Evolutionary conservation across 441 rosid species (phyloP).

Genomic region (Mallotus repandus): DNA sequence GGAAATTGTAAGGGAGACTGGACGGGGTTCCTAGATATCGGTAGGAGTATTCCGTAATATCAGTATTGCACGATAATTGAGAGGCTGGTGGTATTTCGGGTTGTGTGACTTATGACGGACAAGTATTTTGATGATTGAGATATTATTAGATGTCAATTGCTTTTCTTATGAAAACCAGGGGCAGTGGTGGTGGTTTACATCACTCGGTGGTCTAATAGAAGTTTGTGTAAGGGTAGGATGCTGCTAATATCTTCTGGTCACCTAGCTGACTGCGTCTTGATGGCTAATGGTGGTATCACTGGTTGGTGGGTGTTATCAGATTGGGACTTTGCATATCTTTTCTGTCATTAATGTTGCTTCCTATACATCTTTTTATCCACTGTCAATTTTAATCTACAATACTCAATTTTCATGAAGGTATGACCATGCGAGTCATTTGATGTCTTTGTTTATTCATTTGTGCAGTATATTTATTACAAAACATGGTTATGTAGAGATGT

Average conservation of each 20-base stretch:
- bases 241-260: too few species aligned
- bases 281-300: too few species aligned
- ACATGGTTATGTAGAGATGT: neutral
- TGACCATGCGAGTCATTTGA: neutral
- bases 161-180: neutral
- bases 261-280: too few species aligned
- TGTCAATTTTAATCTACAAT: too few species aligned
- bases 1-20: too few species aligned
- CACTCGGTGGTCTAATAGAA: neutral
- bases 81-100: neutral
- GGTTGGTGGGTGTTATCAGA: too few species aligned
- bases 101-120: neutral
- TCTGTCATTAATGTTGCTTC: too few species aligned
- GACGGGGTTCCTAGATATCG: neutral
- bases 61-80: neutral
- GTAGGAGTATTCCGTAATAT: neutral
- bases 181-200: neutral
- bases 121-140: neutral
- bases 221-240: too few species aligned
- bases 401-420: neutral
- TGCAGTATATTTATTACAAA: conserved; percentile 9
- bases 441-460: neutral
- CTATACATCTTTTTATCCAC: too few species aligned
- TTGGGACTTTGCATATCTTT: too few species aligned
- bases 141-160: neutral